Percentiles rank a stretch among this genome's conserved stretches.
Evolutionary conservation across 768 basidiomycete species (phyloP).

Genomic region (Boletus eberwhitei): DNA sequence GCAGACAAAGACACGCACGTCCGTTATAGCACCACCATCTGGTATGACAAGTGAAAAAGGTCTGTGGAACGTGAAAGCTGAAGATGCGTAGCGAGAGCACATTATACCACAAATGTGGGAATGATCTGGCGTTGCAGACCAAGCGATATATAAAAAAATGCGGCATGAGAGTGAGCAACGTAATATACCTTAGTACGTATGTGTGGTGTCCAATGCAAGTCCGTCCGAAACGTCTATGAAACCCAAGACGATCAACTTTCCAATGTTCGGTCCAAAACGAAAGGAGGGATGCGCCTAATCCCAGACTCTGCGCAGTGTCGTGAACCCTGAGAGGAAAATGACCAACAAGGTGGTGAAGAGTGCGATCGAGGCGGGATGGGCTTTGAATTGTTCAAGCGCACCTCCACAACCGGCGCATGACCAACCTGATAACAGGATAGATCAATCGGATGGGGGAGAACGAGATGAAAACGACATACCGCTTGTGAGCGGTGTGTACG

Average conservation of each 20-base stretch:
- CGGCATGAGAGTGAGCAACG: slow-evolving; percentile 18
- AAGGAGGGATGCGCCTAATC: slow-evolving; percentile 16
- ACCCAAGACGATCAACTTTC: slow-evolving; percentile 10
- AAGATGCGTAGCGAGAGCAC: slow-evolving; percentile 12
- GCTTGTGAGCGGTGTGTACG: slow-evolving; percentile 53
- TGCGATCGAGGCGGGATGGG: slow-evolving; percentile 33
- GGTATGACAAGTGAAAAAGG: slow-evolving; percentile 1
- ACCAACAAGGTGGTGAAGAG: slow-evolving; percentile 31
- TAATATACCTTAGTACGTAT: slow-evolving; percentile 30
- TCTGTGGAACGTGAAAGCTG: slow-evolving; percentile 6
- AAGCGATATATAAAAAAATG: slow-evolving; percentile 20
- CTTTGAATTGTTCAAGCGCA: slow-evolving; percentile 28
- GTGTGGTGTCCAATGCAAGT: slow-evolving; percentile 29
- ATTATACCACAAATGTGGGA: slow-evolving; percentile 22
- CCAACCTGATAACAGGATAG: slow-evolving; percentile 23
- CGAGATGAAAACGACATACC: slow-evolving; percentile 19
- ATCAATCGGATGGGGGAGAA: neutral
- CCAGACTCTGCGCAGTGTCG: slow-evolving; percentile 31
- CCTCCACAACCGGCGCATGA: slow-evolving; percentile 28
- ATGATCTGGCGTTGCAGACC: slow-evolving; percentile 8
- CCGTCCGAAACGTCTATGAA: slow-evolving; percentile 25
- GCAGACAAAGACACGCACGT: neutral
- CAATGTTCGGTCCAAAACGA: neutral
- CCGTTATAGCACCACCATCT: neutral
- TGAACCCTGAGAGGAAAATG: slow-evolving; percentile 34